Conservation (phyloP, 208 protist species). For the Balamuthia mandrillaris region DNA sequence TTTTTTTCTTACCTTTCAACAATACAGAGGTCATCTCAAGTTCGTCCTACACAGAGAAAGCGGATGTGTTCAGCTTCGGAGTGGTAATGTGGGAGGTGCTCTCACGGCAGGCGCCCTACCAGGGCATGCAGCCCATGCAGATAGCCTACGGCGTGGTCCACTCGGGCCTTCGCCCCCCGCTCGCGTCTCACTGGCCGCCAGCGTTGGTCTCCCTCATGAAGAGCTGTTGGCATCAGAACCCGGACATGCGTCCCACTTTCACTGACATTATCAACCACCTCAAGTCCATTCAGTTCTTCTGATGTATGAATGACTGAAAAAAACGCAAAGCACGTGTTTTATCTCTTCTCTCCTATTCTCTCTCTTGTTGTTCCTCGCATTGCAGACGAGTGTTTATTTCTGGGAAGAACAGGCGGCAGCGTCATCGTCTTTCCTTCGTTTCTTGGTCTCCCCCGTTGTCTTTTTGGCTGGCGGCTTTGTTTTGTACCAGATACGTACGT, state of each 20-base stretch:
- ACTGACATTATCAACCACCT: not conserved
- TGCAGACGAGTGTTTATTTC: too few relatives aligned
- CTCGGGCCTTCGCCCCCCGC: not conserved
- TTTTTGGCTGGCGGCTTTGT: not conserved
- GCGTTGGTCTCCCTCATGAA: not conserved
- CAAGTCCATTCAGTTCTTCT: not conserved
- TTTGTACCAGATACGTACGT: not conserved
- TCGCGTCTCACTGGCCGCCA: not conserved
- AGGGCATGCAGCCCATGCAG: slow-evolving; percentile 38
- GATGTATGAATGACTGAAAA: too few relatives aligned
- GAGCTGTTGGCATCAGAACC: not conserved
- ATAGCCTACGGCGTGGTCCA: slow-evolving; percentile 1
- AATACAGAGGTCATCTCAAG: not conserved
- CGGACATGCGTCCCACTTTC: not conserved
- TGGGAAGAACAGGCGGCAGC: too few relatives aligned
- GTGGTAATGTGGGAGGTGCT: slow-evolving; percentile 42
- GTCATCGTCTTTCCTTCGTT: too few relatives aligned
- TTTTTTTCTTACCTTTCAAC: too few relatives aligned
- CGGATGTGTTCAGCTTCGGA: slow-evolving; percentile 39
- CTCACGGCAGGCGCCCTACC: not conserved
- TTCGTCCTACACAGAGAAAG: not conserved
- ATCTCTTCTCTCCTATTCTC: too few relatives aligned
- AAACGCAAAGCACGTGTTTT: too few relatives aligned
- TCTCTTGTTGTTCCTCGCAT: too few relatives aligned
- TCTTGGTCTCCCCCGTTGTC: too few relatives aligned